Evolutionary conservation across 2,329 filamentous ascomycete species (phyloP).

Genomic region (Fusarium staphyleae): DNA sequence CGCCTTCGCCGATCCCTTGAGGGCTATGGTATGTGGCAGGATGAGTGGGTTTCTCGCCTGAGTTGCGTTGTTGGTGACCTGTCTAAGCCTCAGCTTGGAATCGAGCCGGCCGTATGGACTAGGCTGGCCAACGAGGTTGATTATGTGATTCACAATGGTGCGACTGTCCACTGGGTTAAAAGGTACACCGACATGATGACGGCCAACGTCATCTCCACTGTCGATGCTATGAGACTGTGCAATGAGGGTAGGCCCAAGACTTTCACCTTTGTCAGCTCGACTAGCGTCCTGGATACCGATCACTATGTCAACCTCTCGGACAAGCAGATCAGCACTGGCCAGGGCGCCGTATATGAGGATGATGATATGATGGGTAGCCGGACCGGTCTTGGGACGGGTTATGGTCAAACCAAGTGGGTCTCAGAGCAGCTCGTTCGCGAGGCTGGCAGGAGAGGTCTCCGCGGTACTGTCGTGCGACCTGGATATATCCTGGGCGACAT

Average conservation of each 20-base stretch:
- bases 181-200: constrained; percentile 75
- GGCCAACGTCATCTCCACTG: constrained; percentile 81
- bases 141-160: constrained; percentile 82
- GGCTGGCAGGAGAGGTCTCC: constrained; percentile 78
- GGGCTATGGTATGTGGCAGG: constrained; percentile 82
- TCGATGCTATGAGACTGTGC: constrained; percentile 79
- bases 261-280: constrained; percentile 79
- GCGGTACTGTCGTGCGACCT: constrained; percentile 78
- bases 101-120: constrained; percentile 72
- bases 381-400: constrained; percentile 81
- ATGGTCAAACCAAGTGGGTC: constrained; percentile 92
- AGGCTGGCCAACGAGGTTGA: constrained; percentile 71
- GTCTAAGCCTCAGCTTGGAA: constrained; percentile 73
- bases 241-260: constrained; percentile 78
- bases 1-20: constrained; percentile 72
- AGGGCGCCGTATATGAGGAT: constrained; percentile 72
- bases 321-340: constrained; percentile 56
- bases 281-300: constrained; percentile 79
- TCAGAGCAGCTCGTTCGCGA: constrained; percentile 74
- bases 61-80: constrained; percentile 77
- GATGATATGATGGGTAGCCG: constrained; percentile 82
- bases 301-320: constrained; percentile 80
- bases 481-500: constrained; percentile 85
- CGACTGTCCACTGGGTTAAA: constrained; percentile 81
- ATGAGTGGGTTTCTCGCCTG: constrained; percentile 70